Base-by-base conservation (phyloP, 306 rosid genomes). In the Inga laurina region DNA sequence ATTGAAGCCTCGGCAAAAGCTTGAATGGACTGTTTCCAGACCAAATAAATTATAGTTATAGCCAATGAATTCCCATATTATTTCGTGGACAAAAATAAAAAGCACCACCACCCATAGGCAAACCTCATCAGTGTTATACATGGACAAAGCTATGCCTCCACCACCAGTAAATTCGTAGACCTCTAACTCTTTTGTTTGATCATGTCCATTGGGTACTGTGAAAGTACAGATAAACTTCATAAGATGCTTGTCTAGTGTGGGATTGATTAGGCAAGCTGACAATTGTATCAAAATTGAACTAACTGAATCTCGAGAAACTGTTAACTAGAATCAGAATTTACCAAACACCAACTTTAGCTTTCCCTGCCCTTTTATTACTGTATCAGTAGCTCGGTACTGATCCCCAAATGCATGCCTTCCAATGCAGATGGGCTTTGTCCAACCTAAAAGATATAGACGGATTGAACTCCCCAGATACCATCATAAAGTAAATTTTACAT, bases 381-480 rank as follows among this genome's bases (percentile, higher is more conserved):
- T 66, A 88, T 96, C 99, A 48, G 99, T 94, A 85, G 99, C 97
- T 65, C 91, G 89, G 83, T 96, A 96, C 84, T 96, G 99, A 83
- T 96, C 99, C 72, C 99, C 99, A 70, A 92, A 96, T 78, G 99
- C 98, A 90, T 96, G 99, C 81, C 99, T 92, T 84, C 99, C 99
- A 19, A 96, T 94, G 89, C 99, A 96, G 81, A 96, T 96, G 21
- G 99, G 97, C 88, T 91, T 94, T 7, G 90, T 91, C 99, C 99
- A 96, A 64, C 99, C 99, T 96, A 82, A 74, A 80, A 41, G 68
- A 80, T 52, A 77, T 44, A 80, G 62, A 24, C 21, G 77, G 64
- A 54, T 46, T 46, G 56, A 32, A 85, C 57, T 77, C 46, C 74
- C 52, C 74, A 74, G 66, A 73, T 67, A 43, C 61, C 45, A 80